Conservation (phyloP, 148 eudicot species). For the Talinum fruticosum region DNA sequence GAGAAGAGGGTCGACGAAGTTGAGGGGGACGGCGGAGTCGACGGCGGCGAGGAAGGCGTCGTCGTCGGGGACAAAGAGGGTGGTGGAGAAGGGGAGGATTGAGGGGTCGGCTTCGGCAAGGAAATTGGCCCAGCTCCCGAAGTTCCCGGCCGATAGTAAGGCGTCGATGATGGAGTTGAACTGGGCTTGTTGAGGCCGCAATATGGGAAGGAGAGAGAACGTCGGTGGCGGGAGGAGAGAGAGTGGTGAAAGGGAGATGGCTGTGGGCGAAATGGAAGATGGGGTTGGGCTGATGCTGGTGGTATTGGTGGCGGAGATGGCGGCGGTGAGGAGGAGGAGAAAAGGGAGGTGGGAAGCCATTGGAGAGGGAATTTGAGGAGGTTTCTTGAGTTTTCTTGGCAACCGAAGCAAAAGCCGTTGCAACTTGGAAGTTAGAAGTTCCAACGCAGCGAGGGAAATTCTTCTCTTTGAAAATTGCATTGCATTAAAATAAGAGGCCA, state of each 20-base stretch:
- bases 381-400: slow-evolving; percentile 4
- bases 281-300: neutral
- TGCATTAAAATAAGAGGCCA: no score
- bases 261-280: neutral
- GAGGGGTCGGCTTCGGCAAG: slow-evolving; percentile 30
- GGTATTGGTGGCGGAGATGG: neutral
- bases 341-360: slow-evolving; percentile 26
- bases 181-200: neutral
- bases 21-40: slow-evolving; percentile 2
- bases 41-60: slow-evolving; percentile 30
- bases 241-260: neutral
- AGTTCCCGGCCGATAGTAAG: slow-evolving; percentile 38
- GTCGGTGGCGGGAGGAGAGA: slow-evolving; percentile 7
- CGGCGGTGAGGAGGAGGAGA: neutral
- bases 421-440: no score
- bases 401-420: neutral
- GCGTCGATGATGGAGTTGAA: slow-evolving; percentile 40
- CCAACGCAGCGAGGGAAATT: no score
- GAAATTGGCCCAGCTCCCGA: slow-evolving; percentile 35
- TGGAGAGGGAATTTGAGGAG: neutral
- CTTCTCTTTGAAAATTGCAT: no score
- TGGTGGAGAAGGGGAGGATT: slow-evolving; percentile 36
- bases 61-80: slow-evolving; percentile 51
- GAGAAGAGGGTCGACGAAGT: slow-evolving; percentile 12
- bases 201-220: neutral